A percentile compares a stretch with the other conserved stretches of the same genome.
Evolutionary conservation across 805 yeast genomes (phyloP).

Genomic region (Wickerhamomyces chaumierensis): DNA sequence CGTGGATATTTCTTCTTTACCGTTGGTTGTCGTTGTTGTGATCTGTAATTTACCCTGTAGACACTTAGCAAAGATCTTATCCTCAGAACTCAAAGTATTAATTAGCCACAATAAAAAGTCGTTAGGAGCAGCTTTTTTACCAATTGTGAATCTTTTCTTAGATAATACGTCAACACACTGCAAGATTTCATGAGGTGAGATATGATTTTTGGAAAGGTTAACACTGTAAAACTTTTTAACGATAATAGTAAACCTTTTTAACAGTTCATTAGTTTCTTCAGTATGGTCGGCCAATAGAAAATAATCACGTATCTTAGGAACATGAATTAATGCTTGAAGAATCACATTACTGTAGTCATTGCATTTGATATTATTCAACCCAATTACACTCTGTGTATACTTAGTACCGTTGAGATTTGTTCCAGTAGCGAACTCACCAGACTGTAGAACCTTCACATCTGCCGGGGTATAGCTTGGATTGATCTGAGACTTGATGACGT

Average conservation of each 20-base stretch:
- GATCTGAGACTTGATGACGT: constrained; percentile 41
- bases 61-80: constrained; percentile 19
- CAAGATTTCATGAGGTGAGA: constrained; percentile 58
- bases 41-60: constrained; percentile 45
- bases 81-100: constrained; percentile 29
- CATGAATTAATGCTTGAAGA: constrained; percentile 44
- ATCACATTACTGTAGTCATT: constrained; percentile 50
- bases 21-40: constrained; percentile 16
- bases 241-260: constrained; percentile 31
- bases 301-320: constrained; percentile 35
- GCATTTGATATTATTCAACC: constrained; percentile 41
- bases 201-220: constrained; percentile 43
- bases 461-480: constrained; percentile 36
- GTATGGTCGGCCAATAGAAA: constrained; percentile 22
- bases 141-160: constrained; percentile 29
- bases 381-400: constrained; percentile 56
- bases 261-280: constrained; percentile 22
- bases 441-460: constrained; percentile 22
- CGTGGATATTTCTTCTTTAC: constrained; percentile 15
- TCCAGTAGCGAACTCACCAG: constrained; percentile 11
- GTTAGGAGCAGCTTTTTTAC: constrained; percentile 39
- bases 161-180: constrained; percentile 35
- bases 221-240: constrained; percentile 57
- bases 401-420: constrained; percentile 32
- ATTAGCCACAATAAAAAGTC: constrained; percentile 50